A percentile compares a stretch with the other conserved stretches of the same genome.
phyloP scores from a whole-genome alignment of 345 rosid species.

The Moringa oleifera region DNA sequence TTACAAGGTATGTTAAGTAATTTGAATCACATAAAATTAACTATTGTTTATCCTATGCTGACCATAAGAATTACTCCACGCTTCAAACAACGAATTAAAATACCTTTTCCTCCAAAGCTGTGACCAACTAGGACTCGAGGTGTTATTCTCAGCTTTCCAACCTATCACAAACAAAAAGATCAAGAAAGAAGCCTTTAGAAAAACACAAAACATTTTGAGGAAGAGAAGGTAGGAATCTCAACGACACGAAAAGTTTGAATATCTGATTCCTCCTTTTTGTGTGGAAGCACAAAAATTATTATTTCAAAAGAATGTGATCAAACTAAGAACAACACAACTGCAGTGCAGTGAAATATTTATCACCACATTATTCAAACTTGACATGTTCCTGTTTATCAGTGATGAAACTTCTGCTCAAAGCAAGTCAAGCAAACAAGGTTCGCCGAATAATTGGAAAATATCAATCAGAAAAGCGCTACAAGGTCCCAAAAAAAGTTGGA shows the following conservation, averaged over 20 bases:
- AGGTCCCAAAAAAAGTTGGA: no score
- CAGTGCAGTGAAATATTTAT: no score
- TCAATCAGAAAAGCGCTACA: no score
- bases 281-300: no score
- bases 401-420: no score
- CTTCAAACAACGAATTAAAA: conserved; percentile 2
- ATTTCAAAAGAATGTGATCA: no score
- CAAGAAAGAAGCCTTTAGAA: neutral
- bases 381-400: no score
- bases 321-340: no score
- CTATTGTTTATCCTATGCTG: neutral
- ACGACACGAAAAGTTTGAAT: neutral
- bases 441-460: no score
- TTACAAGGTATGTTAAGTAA: conserved; percentile 19
- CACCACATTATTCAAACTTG: no score
- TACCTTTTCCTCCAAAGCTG: conserved; percentile 99
- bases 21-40: conserved; percentile 13
- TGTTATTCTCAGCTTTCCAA: conserved; percentile 69
- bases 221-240: neutral
- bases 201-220: neutral
- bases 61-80: neutral
- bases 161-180: conserved; percentile 31
- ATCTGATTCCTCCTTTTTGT: no score
- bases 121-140: conserved; percentile 92
- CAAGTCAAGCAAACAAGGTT: no score